Conservation (phyloP, 495 filamentous ascomycete species). For the Tuber calosporum region DNA sequence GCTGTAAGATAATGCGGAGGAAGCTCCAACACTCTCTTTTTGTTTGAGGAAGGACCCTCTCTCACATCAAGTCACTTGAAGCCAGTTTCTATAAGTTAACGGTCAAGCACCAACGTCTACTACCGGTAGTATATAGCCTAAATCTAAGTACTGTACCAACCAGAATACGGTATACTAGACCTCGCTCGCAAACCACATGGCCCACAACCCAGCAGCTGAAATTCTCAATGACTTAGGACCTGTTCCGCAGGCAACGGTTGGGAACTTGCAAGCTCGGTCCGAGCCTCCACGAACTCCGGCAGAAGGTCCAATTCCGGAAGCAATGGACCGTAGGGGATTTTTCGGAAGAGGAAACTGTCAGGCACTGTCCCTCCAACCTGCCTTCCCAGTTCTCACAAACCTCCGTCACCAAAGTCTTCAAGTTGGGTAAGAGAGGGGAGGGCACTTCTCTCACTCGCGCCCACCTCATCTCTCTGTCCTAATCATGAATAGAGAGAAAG, state of each 20-base stretch:
- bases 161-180: background rate
- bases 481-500: background rate
- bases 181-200: background rate
- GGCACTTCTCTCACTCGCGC: background rate
- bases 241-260: background rate
- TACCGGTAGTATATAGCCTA: no score
- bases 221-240: background rate
- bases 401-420: background rate
- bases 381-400: background rate
- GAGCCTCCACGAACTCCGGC: no score
- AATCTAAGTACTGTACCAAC: background rate
- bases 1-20: background rate
- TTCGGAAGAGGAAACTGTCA: background rate
- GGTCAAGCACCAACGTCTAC: background rate
- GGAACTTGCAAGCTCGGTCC: background rate
- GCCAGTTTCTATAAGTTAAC: no score
- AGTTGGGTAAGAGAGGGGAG: background rate
- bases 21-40: background rate
- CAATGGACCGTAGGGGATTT: background rate
- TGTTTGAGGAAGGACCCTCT: no score
- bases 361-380: background rate
- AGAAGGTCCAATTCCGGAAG: background rate
- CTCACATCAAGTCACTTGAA: no score
- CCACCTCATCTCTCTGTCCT: background rate
- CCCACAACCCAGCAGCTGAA: background rate